Evolutionary conservation across 768 basidiomycete species (phyloP).

Genomic region (Suillus plorans): DNA sequence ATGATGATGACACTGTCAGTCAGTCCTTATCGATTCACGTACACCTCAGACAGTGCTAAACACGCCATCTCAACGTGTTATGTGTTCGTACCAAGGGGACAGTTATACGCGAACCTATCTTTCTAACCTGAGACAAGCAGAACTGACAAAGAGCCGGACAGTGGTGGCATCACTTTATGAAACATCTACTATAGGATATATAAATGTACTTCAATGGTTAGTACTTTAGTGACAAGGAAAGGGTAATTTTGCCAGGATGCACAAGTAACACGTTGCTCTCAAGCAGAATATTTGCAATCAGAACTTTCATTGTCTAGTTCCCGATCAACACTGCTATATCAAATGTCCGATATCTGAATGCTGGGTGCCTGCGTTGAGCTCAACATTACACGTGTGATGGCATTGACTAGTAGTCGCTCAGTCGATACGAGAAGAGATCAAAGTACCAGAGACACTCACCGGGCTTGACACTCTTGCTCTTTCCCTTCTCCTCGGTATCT

Average conservation of each 20-base stretch:
- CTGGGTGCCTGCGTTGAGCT: slow-evolving; percentile 89
- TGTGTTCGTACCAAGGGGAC: neutral
- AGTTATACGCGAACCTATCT: neutral
- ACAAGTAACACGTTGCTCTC: neutral
- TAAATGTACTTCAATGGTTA: neutral
- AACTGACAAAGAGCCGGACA: neutral
- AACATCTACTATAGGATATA: neutral
- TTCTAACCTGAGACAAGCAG: neutral
- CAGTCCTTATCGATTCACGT: neutral
- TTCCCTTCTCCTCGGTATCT: slow-evolving; percentile 41
- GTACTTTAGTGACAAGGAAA: neutral
- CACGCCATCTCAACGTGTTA: neutral
- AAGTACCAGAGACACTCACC: slow-evolving; percentile 18
- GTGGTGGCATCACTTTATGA: neutral
- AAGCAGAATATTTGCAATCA: neutral
- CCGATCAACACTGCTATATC: slow-evolving; percentile 21
- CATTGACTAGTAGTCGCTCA: slow-evolving; percentile 49
- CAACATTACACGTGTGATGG: slow-evolving; percentile 78
- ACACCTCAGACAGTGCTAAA: neutral
- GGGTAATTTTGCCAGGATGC: neutral
- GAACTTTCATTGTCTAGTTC: neutral
- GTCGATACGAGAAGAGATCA: slow-evolving; percentile 2
- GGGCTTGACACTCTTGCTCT: slow-evolving; percentile 46
- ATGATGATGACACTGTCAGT: neutral
- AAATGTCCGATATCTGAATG: slow-evolving; percentile 81